Conservation (phyloP, 768 basidiomycete species). For the Boletus rubescentipes region DNA sequence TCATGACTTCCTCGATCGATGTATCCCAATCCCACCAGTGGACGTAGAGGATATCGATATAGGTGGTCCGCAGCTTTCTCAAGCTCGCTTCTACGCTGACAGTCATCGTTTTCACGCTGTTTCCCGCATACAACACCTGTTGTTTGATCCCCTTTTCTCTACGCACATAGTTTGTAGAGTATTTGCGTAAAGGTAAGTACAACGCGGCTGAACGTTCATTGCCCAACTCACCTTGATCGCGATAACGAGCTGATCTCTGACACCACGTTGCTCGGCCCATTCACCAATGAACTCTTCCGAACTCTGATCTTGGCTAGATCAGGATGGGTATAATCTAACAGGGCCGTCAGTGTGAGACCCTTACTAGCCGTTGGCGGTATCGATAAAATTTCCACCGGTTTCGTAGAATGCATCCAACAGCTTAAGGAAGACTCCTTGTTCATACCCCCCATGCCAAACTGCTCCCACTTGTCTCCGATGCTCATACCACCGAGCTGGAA, state of each 20-base stretch:
- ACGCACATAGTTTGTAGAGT: constrained; percentile 16
- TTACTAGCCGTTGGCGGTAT: constrained; percentile 47
- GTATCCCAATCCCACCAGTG: constrained; percentile 47
- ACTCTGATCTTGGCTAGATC: constrained; percentile 48
- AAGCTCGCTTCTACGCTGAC: too few species aligned
- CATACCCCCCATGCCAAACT: constrained; percentile 30
- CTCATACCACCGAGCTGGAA: constrained; percentile 46
- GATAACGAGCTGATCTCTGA: constrained; percentile 49
- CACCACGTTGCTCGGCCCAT: too few species aligned
- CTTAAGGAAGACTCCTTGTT: too few species aligned
- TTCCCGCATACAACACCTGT: constrained; percentile 35
- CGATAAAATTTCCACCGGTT: constrained; percentile 51
- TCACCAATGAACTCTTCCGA: constrained; percentile 55
- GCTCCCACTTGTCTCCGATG: constrained; percentile 41
- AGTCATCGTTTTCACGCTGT: constrained; percentile 35
- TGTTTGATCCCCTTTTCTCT: constrained; percentile 16
- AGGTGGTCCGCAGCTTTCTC: too few species aligned
- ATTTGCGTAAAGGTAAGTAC: constrained; percentile 18
- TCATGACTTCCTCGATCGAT: constrained; percentile 46
- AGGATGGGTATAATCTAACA: not conserved
- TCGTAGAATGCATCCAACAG: too few species aligned
- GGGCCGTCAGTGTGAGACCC: not conserved
- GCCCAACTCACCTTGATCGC: constrained; percentile 43
- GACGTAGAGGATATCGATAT: too few species aligned
- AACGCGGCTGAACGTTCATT: too few species aligned